Base-by-base conservation (phyloP, 768 basidiomycete species). In the Phaeolepiota aurea region DNA sequence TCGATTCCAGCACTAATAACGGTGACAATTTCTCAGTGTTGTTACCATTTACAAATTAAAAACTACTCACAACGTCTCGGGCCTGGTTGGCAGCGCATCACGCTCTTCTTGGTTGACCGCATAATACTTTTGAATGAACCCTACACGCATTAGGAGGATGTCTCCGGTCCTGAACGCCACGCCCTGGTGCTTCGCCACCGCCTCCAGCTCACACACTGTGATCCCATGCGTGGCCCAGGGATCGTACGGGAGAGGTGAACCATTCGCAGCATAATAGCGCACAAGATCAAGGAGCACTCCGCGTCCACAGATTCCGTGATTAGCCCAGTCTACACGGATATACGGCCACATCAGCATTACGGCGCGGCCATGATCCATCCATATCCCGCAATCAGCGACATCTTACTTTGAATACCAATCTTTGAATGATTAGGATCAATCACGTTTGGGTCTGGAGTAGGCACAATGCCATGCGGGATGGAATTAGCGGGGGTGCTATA, bases 231-330 rank as follows among this genome's bases (percentile, higher is more conserved):
- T 63, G 9, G 68, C 62, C 78, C 79, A 82, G 2, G 82, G 80
- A 53, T 82, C 72, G 47, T 79, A 82, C 0, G 78, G 79, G 1
- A 79, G 56, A 3, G 54, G 44, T 2, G 48, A 53, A 4, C 62
- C 54, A 2, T 56, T 53, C 5, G 64, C 62, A 1, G 69, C 72
- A 43, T 72, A 70, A 55, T 71, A 73, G 9, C 64, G 55, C 40
- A 82, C 76, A 22, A 82, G 56, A 57, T 85, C 81, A 22, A 84
- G 68, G 15, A 83, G 58, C 35, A 84, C 76, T 14, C 79, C 82
- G 2, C 82, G 72, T 1, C 81, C 79, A 39, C 77, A 78, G 32
- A 82, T 81, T 1, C 82, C 80, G 49, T 82, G 82, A 14, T 68
- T 69, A 1, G 82, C 76, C 81, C 79, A 83, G 51, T 82, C 82